These are phyloP conservation scores for Pyrenophora graminea DNA, from an alignment of 2,329 filamentous ascomycete genomes.

Conservation along the genomic window DNA sequence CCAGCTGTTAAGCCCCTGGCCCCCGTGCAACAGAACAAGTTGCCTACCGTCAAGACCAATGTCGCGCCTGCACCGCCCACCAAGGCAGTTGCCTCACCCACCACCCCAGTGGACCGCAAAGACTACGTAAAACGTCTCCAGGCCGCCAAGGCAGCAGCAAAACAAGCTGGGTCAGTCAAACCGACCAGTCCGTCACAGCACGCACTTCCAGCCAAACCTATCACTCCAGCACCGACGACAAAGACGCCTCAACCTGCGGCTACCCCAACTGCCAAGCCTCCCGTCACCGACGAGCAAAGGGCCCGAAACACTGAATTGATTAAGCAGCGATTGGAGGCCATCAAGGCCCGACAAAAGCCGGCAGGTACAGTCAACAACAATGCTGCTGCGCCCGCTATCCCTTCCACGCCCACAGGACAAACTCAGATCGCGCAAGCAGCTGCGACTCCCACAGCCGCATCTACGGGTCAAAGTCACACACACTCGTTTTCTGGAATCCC, in stretches of 20 bases:
- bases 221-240: constrained; percentile 12
- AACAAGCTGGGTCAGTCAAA: constrained; percentile 27
- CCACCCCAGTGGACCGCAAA: constrained; percentile 65
- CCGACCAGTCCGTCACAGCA: constrained; percentile 24
- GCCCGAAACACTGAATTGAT: constrained; percentile 74
- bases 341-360: constrained; percentile 33
- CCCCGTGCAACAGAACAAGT: constrained; percentile 15
- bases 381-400: constrained; percentile 1
- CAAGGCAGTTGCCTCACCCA: constrained; percentile 21
- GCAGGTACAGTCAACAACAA: constrained; percentile 11
- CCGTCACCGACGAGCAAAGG: constrained; percentile 48
- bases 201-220: constrained; percentile 19
- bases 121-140: constrained; percentile 77
- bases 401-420: constrained; percentile 7
- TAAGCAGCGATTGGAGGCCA: constrained; percentile 77
- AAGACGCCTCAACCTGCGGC: constrained; percentile 19
- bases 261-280: constrained; percentile 22
- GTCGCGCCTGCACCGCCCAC: constrained; percentile 10
- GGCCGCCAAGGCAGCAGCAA: constrained; percentile 71
- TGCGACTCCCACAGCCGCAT: constrained; percentile 4
- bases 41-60: constrained; percentile 29
- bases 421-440: constrained; percentile 1
- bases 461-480: constrained; percentile 9
- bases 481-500: constrained; percentile 51
- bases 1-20: constrained; percentile 11